These are phyloP conservation scores for Wickerhamomyces bisporus DNA, from an alignment of 805 yeast species.

Conservation along the genomic window DNA sequence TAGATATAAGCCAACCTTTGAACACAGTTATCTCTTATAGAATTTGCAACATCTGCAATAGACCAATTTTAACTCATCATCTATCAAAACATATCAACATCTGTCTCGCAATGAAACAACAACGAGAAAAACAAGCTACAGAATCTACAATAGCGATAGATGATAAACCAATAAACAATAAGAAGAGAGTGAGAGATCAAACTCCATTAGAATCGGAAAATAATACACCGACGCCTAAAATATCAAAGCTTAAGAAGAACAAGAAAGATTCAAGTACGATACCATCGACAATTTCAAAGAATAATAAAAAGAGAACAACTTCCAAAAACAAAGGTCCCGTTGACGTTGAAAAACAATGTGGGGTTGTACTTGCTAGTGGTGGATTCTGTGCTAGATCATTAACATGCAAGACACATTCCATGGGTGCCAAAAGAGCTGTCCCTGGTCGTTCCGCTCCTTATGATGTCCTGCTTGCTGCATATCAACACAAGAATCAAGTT, in stretches of 20 bases:
- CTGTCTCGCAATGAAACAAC: conserved; percentile 32
- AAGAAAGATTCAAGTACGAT: conserved; percentile 18
- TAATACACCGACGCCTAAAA: conserved; percentile 6
- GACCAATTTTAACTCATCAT: conserved; percentile 36
- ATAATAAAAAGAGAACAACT: conserved; percentile 35
- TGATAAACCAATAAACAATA: conserved; percentile 1
- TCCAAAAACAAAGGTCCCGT: conserved; percentile 74
- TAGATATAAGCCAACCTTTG: conserved; percentile 29
- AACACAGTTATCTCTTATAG: conserved; percentile 35
- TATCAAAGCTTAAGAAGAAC: conserved; percentile 18
- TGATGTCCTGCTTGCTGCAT: conserved; percentile 80
- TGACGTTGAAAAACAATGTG: conserved; percentile 92
- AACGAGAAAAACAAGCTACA: conserved; percentile 13
- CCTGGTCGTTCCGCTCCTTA: conserved; percentile 90
- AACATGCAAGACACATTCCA: conserved; percentile 96
- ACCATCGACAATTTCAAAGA: conserved; percentile 17
- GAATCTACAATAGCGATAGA: not conserved
- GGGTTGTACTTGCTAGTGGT: conserved; percentile 91
- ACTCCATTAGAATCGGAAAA: conserved; percentile 12
- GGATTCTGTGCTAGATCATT: conserved; percentile 93
- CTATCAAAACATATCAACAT: conserved; percentile 34
- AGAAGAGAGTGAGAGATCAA: conserved; percentile 18
- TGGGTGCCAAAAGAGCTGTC: conserved; percentile 97
- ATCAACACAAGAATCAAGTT: conserved; percentile 90
- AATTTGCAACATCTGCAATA: conserved; percentile 42